These are phyloP conservation scores for Pichia rugopelliculosa DNA, from an alignment of 805 yeast genomes.

Conservation along the genomic window DNA sequence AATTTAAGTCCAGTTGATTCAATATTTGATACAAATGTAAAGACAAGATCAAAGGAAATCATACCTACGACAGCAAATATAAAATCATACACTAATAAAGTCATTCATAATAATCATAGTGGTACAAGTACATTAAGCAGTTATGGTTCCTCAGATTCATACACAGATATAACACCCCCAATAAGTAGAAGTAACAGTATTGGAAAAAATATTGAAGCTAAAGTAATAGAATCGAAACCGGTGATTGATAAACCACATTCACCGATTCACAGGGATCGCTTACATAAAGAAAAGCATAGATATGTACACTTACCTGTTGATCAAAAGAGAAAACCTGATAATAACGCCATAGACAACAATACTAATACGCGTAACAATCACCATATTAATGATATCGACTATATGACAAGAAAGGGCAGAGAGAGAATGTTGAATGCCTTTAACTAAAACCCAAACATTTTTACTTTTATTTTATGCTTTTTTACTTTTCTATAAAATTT, in stretches of 20 bases:
- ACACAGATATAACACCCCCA: slow-evolving; percentile 1
- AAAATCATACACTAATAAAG: not conserved
- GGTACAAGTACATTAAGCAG: not conserved
- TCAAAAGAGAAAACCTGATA: not conserved
- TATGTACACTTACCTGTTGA: not conserved
- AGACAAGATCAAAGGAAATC: not conserved
- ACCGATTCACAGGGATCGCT: not conserved
- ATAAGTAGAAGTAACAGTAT: not conserved
- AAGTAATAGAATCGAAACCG: not conserved
- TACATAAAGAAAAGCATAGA: not conserved
- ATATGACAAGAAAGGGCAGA: slow-evolving; percentile 12
- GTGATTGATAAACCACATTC: not conserved
- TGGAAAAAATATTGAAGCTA: not conserved
- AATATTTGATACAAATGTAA: not conserved
- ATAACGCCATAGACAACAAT: too few species aligned
- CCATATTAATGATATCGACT: not conserved
- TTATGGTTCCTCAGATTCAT: not conserved
- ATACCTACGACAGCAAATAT: not conserved
- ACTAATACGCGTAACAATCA: too few species aligned
- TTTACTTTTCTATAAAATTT: not conserved
- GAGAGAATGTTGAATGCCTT: slow-evolving; percentile 12
- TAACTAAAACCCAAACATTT: too few species aligned
- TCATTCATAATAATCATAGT: not conserved
- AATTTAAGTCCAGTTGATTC: not conserved
- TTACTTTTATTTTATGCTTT: not conserved